Percentiles rank a stretch among this genome's conserved stretches.
phyloP scores from a whole-genome alignment of 192 early-diverging fungal species.

The Jimgerdemannia lactiflua region DNA sequence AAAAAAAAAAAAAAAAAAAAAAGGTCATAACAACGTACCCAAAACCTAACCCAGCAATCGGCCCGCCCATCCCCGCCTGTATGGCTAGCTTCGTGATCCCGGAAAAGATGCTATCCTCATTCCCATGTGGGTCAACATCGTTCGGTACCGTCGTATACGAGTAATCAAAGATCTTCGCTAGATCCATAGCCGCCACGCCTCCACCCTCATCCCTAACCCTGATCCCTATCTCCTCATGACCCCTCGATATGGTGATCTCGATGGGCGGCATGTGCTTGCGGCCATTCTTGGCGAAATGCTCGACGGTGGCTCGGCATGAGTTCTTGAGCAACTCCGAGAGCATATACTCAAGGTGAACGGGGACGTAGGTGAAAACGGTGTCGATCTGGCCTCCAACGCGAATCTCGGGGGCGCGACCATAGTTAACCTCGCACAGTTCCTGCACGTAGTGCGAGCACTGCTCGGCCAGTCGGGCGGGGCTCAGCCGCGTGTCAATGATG shows the following conservation, averaged over 20 bases:
- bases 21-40: slow-evolving; percentile 14
- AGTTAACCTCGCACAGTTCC: slow-evolving; percentile 91
- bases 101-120: slow-evolving; percentile 59
- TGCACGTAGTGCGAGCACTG: slow-evolving; percentile 70
- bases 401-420: slow-evolving; percentile 74
- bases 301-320: slow-evolving; percentile 84
- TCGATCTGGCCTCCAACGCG: slow-evolving; percentile 65
- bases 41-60: slow-evolving; percentile 75
- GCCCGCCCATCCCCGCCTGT: slow-evolving; percentile 89
- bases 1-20: too few species aligned
- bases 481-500: slow-evolving; percentile 76
- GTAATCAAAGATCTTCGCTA: slow-evolving; percentile 87
- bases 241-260: slow-evolving; percentile 80
- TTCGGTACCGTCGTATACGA: slow-evolving; percentile 86
- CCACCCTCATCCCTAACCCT: slow-evolving; percentile 91
- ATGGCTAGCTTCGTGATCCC: slow-evolving; percentile 74
- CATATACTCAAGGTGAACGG: slow-evolving; percentile 94
- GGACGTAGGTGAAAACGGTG: slow-evolving; percentile 76
- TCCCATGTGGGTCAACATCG: slow-evolving; percentile 24
- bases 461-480: slow-evolving; percentile 64
- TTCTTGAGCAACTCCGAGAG: slow-evolving; percentile 91
- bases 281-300: slow-evolving; percentile 46
- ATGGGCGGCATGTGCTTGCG: slow-evolving; percentile 63
- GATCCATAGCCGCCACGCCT: slow-evolving; percentile 76
- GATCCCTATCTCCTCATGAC: slow-evolving; percentile 75